Evolutionary conservation across 2,329 filamentous ascomycete species (phyloP).

Genomic region (Aplosporella prunicola): DNA sequence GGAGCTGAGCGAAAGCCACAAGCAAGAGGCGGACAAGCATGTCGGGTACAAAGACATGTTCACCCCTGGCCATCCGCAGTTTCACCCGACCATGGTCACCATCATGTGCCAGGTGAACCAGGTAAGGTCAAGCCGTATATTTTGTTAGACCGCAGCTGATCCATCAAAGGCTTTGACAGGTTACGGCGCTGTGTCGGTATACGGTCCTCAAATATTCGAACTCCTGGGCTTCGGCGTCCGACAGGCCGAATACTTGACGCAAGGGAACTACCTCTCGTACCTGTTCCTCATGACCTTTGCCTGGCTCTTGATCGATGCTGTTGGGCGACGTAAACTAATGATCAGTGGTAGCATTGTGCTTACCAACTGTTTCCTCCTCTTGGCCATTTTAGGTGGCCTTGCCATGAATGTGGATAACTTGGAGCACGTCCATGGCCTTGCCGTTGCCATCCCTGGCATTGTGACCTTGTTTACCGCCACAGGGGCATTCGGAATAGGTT

Average conservation of each 20-base stretch:
- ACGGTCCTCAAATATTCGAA: slow-evolving; percentile 55
- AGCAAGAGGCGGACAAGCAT: slow-evolving; percentile 39
- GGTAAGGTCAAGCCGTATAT: slow-evolving; percentile 14
- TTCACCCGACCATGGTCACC: slow-evolving; percentile 51
- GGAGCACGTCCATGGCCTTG: slow-evolving; percentile 28
- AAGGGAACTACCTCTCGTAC: slow-evolving; percentile 53
- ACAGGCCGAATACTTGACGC: slow-evolving; percentile 47
- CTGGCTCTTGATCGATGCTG: slow-evolving; percentile 49
- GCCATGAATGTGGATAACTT: slow-evolving; percentile 28
- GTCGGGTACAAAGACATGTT: slow-evolving; percentile 51
- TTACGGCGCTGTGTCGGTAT: slow-evolving; percentile 52
- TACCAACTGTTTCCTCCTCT: slow-evolving; percentile 41
- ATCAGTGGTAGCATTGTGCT: slow-evolving; percentile 44
- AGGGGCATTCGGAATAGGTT: slow-evolving; percentile 51
- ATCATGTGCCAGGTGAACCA: slow-evolving; percentile 57
- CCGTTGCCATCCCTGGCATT: slow-evolving; percentile 42
- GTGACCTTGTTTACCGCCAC: slow-evolving; percentile 48
- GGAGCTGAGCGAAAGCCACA: slow-evolving; percentile 41
- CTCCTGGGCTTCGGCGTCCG: slow-evolving; percentile 47
- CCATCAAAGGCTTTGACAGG: slow-evolving; percentile 41
- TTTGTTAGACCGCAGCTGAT: not conserved
- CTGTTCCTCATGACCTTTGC: slow-evolving; percentile 52
- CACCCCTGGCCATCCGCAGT: slow-evolving; percentile 44
- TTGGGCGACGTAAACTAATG: slow-evolving; percentile 46
- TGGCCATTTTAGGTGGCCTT: slow-evolving; percentile 44